Conservation (phyloP, 2,329 filamentous ascomycete genomes). For the Colletotrichum shisoi region DNA sequence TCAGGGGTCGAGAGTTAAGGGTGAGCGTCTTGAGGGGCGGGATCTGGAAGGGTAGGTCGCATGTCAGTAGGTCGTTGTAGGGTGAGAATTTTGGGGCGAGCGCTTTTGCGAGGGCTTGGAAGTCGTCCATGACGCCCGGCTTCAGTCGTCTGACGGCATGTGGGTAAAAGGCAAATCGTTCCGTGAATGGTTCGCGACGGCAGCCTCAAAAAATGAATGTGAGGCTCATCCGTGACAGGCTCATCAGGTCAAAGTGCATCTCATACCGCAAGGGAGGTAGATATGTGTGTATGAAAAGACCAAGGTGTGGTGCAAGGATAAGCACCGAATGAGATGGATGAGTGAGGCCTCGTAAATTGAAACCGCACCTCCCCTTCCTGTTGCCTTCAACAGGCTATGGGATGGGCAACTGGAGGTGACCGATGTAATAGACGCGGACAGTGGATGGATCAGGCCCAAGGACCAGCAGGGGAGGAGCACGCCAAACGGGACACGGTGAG, state of each 20-base stretch:
- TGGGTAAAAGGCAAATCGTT: not conserved
- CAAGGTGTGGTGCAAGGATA: not conserved
- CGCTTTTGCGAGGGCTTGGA: not conserved
- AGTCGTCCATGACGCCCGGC: not conserved
- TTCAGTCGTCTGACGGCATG: not conserved
- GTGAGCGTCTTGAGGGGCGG: slow-evolving; percentile 58
- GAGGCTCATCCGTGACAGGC: not conserved
- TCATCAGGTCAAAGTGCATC: not conserved
- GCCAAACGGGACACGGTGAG: not conserved
- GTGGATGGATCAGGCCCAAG: not conserved
- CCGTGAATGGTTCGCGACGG: not conserved
- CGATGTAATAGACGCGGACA: not conserved
- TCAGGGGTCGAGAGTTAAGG: slow-evolving; percentile 55
- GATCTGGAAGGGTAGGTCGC: slow-evolving; percentile 45
- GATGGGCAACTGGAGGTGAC: not conserved
- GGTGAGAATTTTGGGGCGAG: not conserved
- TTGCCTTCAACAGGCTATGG: not conserved
- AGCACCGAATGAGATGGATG: not conserved
- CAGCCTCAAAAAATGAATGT: not conserved
- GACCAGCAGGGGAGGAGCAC: not conserved
- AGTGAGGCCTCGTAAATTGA: not conserved
- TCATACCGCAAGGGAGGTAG: too few species aligned
- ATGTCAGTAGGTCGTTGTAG: slow-evolving; percentile 3
- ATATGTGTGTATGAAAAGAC: not conserved
- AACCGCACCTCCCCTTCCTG: too few species aligned